A percentile compares a stretch with the other conserved stretches of the same genome.
Conservation (phyloP, 2,329 filamentous ascomycete genomes). For the Colletotrichum musicola region DNA sequence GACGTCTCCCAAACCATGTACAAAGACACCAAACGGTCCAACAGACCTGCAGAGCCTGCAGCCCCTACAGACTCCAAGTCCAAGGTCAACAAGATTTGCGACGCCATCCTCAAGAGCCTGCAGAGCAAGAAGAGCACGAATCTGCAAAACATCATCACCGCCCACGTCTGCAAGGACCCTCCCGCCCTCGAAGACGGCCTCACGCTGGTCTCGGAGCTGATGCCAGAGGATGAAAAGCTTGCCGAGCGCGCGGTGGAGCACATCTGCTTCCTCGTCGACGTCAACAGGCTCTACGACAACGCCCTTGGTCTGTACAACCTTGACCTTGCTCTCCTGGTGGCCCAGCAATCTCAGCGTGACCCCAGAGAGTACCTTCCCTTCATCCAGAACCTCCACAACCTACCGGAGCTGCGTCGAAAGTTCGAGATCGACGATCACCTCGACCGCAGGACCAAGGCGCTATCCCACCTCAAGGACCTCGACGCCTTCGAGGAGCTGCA, state of each 20-base stretch:
- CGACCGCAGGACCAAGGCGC: constrained; percentile 79
- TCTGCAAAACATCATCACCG: constrained; percentile 93
- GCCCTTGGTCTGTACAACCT: constrained; percentile 93
- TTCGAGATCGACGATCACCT: constrained; percentile 94
- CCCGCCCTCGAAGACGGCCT: constrained; percentile 91
- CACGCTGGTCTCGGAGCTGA: constrained; percentile 80
- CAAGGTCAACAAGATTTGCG: constrained; percentile 91
- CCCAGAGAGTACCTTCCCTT: constrained; percentile 96
- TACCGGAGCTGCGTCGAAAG: constrained; percentile 76
- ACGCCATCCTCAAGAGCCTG: constrained; percentile 81
- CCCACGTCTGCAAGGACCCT: constrained; percentile 92
- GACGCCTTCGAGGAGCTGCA: constrained; percentile 83
- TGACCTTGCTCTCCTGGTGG: constrained; percentile 88
- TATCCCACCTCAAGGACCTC: constrained; percentile 80
- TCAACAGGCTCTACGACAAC: constrained; percentile 91
- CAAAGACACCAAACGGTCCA: constrained; percentile 77
- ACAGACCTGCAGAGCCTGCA: constrained; percentile 24
- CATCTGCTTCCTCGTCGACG: constrained; percentile 96
- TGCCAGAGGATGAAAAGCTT: constrained; percentile 75
- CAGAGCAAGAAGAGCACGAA: constrained; percentile 70
- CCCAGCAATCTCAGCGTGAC: constrained; percentile 96
- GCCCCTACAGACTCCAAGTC: constrained; percentile 43
- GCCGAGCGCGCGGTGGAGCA: constrained; percentile 94
- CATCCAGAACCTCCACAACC: constrained; percentile 85
- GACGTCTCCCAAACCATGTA: constrained; percentile 96